phyloP scores from a whole-genome alignment of 768 basidiomycete genomes.

The Gyrodon lividus region DNA sequence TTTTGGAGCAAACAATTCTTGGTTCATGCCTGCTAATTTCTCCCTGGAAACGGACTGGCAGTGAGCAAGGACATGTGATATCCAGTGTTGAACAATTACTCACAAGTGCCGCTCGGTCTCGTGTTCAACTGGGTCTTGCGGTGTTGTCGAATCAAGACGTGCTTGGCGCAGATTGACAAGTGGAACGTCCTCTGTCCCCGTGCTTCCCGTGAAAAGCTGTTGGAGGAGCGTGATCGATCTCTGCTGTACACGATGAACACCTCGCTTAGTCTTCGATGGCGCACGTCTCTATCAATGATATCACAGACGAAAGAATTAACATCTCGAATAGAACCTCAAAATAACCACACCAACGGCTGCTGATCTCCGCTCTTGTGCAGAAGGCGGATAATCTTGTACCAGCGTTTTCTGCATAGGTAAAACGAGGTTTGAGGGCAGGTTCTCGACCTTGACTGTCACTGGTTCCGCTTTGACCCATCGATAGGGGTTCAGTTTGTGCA shows the following conservation, averaged over 20 bases:
- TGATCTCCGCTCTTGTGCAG: constrained; percentile 33
- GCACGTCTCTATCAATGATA: constrained; percentile 10
- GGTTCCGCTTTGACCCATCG: constrained; percentile 76
- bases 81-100: constrained; percentile 24
- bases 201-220: constrained; percentile 61
- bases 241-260: constrained; percentile 50
- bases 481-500: constrained; percentile 82
- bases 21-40: constrained; percentile 61
- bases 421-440: constrained; percentile 68
- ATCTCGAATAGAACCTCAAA: background rate
- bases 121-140: constrained; percentile 41
- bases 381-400: constrained; percentile 55
- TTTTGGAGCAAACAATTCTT: constrained; percentile 46
- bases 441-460: constrained; percentile 67
- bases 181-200: constrained; percentile 53
- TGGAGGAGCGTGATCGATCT: constrained; percentile 63
- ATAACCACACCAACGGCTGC: constrained; percentile 27
- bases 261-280: constrained; percentile 23
- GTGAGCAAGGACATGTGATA: constrained; percentile 6
- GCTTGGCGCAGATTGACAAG: constrained; percentile 50
- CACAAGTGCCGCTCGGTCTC: constrained; percentile 77
- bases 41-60: constrained; percentile 45
- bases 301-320: constrained; percentile 11
- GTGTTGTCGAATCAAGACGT: constrained; percentile 31
- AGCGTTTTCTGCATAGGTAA: constrained; percentile 79